These are phyloP conservation scores for Phytophthora colocasiae DNA, from an alignment of 352 stramenopile species.

Conservation along the genomic window DNA sequence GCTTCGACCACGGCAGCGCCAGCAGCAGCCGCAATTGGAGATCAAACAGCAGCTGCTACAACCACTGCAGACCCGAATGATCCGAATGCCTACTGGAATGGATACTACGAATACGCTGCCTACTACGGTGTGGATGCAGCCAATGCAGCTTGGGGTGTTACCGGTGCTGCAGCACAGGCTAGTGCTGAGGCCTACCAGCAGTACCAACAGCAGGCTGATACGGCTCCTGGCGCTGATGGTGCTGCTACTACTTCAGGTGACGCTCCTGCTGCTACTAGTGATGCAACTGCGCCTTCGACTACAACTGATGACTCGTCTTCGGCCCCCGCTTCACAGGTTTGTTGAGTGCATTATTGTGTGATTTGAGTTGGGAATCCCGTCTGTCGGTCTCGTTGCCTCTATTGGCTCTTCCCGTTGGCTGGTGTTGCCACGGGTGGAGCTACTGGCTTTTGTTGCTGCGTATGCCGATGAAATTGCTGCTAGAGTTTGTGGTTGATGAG, in stretches of 20 bases:
- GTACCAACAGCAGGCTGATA: constrained; percentile 67
- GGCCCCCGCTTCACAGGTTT: constrained; percentile 60
- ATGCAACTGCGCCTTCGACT: constrained; percentile 19
- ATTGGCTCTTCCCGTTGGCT: constrained; percentile 14
- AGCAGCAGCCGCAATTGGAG: constrained; percentile 16
- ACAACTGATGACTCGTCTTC: constrained; percentile 28
- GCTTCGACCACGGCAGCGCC: constrained; percentile 22
- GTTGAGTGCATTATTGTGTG: constrained; percentile 61
- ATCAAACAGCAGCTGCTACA: constrained; percentile 28
- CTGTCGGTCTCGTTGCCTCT: constrained; percentile 38
- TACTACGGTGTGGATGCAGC: constrained; percentile 90
- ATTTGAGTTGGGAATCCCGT: constrained; percentile 21
- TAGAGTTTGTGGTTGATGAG: constrained; percentile 26
- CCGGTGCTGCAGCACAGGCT: constrained; percentile 70
- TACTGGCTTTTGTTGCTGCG: constrained; percentile 19
- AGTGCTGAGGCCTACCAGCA: constrained; percentile 77
- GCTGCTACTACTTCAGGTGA: constrained; percentile 9
- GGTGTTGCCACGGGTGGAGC: constrained; percentile 11
- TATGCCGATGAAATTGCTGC: constrained; percentile 13
- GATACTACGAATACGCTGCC: constrained; percentile 89
- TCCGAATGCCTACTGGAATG: constrained; percentile 90
- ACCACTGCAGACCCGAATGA: constrained; percentile 81
- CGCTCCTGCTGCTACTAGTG: constrained; percentile 12
- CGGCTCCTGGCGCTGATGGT: constrained; percentile 13
- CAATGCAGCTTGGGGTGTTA: constrained; percentile 87